phyloP scores from a whole-genome alignment of 2,329 filamentous ascomycete species.

The Magnaporthales sp. region DNA sequence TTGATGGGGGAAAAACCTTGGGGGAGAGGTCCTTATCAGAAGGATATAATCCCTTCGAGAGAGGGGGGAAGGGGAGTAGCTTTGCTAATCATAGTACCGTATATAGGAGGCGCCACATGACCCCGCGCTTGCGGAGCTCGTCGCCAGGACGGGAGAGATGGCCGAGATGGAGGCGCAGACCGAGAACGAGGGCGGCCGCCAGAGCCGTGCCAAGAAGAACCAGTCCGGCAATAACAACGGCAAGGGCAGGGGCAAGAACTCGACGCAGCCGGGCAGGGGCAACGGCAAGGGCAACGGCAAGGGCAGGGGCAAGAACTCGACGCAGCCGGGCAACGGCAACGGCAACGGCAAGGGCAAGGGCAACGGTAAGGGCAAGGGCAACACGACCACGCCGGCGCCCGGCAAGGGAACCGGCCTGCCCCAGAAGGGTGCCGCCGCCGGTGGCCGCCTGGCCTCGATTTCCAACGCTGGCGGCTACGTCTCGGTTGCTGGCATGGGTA shows the following conservation, averaged over 20 bases:
- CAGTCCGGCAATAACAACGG: not conserved
- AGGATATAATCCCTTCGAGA: too few species aligned
- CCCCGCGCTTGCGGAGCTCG: not conserved
- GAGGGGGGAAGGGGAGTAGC: too few species aligned
- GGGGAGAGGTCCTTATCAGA: too few species aligned
- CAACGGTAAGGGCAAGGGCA: not conserved
- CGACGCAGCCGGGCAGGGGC: not conserved
- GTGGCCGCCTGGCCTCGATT: not conserved
- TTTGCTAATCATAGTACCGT: not conserved
- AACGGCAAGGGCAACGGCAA: too few species aligned
- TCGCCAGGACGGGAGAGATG: not conserved
- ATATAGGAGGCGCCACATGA: not conserved
- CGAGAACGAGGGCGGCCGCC: not conserved
- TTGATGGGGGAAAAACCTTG: not conserved
- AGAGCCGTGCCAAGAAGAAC: not conserved
- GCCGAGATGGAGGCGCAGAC: not conserved
- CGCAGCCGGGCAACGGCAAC: not conserved
- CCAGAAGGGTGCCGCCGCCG: not conserved
- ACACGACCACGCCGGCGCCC: not conserved
- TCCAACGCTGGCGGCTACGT: slow-evolving; percentile 1
- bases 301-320: not conserved
- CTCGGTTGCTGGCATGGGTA: not conserved
- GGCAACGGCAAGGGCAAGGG: not conserved
- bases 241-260: not conserved
- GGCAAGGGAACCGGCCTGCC: not conserved